These are phyloP conservation scores for Colletotrichum cordylinicola DNA, from an alignment of 2,329 filamentous ascomycete genomes.

Conservation along the genomic window DNA sequence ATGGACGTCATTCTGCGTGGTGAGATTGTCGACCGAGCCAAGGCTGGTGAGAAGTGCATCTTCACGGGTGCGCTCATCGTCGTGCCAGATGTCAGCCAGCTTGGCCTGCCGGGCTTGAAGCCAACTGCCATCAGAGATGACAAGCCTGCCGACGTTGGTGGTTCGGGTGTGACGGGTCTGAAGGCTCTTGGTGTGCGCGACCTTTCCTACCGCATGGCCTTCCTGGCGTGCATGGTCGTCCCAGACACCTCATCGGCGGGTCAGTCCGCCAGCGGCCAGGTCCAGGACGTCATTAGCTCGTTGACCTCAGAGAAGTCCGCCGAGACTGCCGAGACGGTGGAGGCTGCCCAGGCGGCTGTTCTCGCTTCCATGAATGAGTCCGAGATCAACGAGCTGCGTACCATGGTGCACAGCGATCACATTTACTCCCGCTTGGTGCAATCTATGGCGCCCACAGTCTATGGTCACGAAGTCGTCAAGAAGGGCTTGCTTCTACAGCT, in stretches of 20 bases:
- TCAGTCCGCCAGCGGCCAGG: conserved; percentile 75
- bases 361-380: conserved; percentile 83
- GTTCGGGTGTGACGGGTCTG: conserved; percentile 83
- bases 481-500: conserved; percentile 94
- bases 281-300: conserved; percentile 83
- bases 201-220: conserved; percentile 94
- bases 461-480: conserved; percentile 96
- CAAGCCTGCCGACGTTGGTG: conserved; percentile 78
- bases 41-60: conserved; percentile 97
- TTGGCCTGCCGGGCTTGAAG: conserved; percentile 85
- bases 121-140: conserved; percentile 87
- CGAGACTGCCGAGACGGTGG: conserved; percentile 65
- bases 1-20: conserved; percentile 97
- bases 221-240: conserved; percentile 94
- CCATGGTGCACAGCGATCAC: conserved; percentile 94
- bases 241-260: conserved; percentile 85
- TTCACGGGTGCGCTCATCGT: conserved; percentile 97
- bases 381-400: conserved; percentile 90
- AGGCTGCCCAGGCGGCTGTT: conserved; percentile 86
- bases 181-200: conserved; percentile 95
- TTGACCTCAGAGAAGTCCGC: conserved; percentile 64
- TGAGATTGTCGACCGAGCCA: conserved; percentile 96
- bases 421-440: conserved; percentile 94
- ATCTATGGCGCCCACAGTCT: conserved; percentile 95
- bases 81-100: conserved; percentile 94